Conservation (phyloP, 2,329 filamentous ascomycete genomes). For the Diaporthe batatas region DNA sequence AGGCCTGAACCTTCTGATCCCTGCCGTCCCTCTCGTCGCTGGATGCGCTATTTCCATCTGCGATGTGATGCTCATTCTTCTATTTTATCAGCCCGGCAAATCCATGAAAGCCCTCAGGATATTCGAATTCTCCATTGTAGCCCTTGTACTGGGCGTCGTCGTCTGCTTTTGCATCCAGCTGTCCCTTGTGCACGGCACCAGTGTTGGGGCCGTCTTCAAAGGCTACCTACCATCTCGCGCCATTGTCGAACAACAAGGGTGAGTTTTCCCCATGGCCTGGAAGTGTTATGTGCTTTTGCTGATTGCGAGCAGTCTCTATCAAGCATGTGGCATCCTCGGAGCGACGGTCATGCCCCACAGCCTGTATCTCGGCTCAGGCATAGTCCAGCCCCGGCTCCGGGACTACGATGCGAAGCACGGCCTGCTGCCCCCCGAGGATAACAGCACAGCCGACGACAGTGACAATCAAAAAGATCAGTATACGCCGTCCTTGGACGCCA, state of each 20-base stretch:
- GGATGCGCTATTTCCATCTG: conserved; percentile 77
- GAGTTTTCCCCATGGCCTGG: neutral
- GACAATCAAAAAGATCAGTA: neutral
- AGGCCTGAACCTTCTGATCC: conserved; percentile 75
- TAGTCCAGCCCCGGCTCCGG: conserved; percentile 75
- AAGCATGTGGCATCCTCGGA: conserved; percentile 81
- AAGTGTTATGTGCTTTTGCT: neutral
- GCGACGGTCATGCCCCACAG: conserved; percentile 83
- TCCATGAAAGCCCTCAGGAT: conserved; percentile 69
- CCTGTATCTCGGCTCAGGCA: conserved; percentile 76
- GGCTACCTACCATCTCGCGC: conserved; percentile 74
- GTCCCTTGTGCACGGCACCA: conserved; percentile 69
- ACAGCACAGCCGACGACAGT: neutral
- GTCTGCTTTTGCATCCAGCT: conserved; percentile 79
- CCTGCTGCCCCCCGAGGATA: conserved; percentile 54
- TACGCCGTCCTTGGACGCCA: neutral
- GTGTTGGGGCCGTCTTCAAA: conserved; percentile 70
- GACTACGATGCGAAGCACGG: conserved; percentile 73
- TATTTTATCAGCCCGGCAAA: conserved; percentile 74
- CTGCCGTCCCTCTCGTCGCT: conserved; percentile 73
- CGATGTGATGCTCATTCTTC: conserved; percentile 75
- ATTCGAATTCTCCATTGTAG: conserved; percentile 75
- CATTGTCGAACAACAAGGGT: conserved; percentile 68
- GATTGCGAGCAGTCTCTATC: conserved; percentile 60
- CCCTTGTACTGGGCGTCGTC: conserved; percentile 76